Conservation (phyloP, 768 basidiomycete species). For the Pholiota molesta region DNA sequence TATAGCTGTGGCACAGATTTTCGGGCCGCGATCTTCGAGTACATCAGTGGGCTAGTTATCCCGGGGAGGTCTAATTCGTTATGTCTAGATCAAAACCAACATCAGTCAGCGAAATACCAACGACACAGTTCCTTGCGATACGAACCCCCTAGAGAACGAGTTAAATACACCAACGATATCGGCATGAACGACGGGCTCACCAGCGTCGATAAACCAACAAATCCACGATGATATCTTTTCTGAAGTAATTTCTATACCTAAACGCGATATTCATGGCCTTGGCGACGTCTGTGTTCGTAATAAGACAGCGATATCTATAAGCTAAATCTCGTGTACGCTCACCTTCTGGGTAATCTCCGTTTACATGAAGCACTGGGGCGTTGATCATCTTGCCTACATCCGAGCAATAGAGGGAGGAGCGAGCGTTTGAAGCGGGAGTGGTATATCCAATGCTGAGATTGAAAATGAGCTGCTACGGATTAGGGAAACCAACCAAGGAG, state of each 20-base stretch:
- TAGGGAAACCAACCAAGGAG: neutral
- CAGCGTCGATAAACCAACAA: constrained; percentile 87
- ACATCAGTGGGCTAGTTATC: constrained; percentile 91
- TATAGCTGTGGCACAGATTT: constrained; percentile 81
- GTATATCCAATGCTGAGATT: constrained; percentile 83
- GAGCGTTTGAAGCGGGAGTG: constrained; percentile 80
- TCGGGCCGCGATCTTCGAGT: constrained; percentile 79
- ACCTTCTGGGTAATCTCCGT: constrained; percentile 91
- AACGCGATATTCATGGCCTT: constrained; percentile 89
- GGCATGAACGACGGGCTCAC: constrained; percentile 34
- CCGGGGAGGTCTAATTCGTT: constrained; percentile 89
- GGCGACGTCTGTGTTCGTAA: constrained; percentile 62
- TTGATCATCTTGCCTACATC: constrained; percentile 91
- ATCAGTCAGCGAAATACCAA: neutral
- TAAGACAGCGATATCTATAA: neutral
- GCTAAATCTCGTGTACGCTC: neutral
- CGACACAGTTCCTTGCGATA: neutral
- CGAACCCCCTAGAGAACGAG: constrained; percentile 40
- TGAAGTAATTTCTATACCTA: constrained; percentile 83
- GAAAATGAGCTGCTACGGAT: constrained; percentile 2
- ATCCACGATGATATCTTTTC: constrained; percentile 84
- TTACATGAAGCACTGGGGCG: constrained; percentile 87
- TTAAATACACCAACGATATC: neutral
- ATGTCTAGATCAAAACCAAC: constrained; percentile 49
- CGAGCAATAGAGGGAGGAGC: constrained; percentile 87